Evolutionary conservation across 2,329 filamentous ascomycete genomes (phyloP), one percentile per base, ranked within the genome.

Genomic region (Arthrobotrys sinensis): DNA sequence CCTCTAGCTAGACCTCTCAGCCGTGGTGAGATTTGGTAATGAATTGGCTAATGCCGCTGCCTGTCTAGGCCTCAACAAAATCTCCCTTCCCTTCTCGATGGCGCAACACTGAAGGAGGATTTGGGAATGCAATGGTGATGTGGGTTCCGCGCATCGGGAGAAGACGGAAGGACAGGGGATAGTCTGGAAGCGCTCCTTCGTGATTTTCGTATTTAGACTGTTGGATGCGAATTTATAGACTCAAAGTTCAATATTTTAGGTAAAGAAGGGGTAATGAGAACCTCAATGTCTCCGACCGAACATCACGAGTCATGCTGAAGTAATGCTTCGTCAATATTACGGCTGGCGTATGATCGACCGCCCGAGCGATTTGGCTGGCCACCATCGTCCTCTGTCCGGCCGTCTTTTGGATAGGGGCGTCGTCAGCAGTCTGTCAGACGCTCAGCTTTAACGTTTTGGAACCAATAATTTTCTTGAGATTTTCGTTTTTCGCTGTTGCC

Each of bases 21-120:
- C 62, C 48, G 36, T 60, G 36, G 71, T 48, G 64, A 48, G 60
- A 71, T 77, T 77, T 77, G 50, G 48, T 77, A 77, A 77, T 77
- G 50, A 63, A 77, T 77, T 77, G 36, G 73, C 73, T 77, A 77
- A 77, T 70, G 60, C 48, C 46, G 63, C 28, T 36, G 19, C 24
- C 50, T 60, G 40, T 32, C 16, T 43, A 16, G 36, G 24, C 55
- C 53, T 64, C 63, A 68, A 65, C 57, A 53, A 46, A 60, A 75
- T 16, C 24, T 48, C 57, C 10, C 43, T 50, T 21, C 55, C 43
- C 55, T 60, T 60, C 55, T 60, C 36, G 52, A 60, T 60, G 55
- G 36, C 55, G 36, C 36, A 19, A 34, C 14, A 14, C 43, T 19
- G 36, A 32, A 16, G 14, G 34, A 60, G 24, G 53, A 28, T 34